Percentiles rank a stretch among this genome's conserved stretches.
These are phyloP conservation scores for Schizosaccharomyces japonicus DNA, from an alignment of 805 yeast species.

Conservation along the genomic window DNA sequence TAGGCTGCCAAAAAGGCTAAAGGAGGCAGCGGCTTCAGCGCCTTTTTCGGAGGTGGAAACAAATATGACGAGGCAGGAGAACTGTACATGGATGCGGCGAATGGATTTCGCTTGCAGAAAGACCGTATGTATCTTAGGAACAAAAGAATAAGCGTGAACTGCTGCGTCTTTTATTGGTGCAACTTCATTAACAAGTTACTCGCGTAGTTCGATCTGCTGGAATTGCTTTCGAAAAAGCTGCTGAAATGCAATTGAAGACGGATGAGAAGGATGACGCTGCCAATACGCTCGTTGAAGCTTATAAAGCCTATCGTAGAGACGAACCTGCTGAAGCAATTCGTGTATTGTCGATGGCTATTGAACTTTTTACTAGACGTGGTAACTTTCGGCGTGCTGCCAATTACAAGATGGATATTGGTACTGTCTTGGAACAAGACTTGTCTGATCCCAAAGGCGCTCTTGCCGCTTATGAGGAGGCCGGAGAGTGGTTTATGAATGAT, in stretches of 20 bases:
- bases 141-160: neutral
- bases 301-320: conserved; percentile 54
- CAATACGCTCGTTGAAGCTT: conserved; percentile 70
- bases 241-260: conserved; percentile 49
- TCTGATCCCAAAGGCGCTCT: conserved; percentile 47
- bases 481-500: conserved; percentile 86
- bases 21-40: conserved; percentile 22
- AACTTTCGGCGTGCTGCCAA: conserved; percentile 93
- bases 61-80: conserved; percentile 84
- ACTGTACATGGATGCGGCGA: conserved; percentile 79
- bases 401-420: conserved; percentile 75
- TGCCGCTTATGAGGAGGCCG: conserved; percentile 68
- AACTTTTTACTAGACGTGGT: conserved; percentile 66
- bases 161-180: neutral
- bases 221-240: conserved; percentile 61
- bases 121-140: neutral
- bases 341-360: conserved; percentile 52
- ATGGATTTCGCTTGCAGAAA: conserved; percentile 52
- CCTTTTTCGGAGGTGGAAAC: conserved; percentile 23
- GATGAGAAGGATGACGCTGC: conserved; percentile 78
- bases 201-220: conserved; percentile 41
- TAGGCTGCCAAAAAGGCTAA: conserved; percentile 14
- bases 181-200: neutral
- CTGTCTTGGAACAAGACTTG: conserved; percentile 53
- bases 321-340: conserved; percentile 55